Evolutionary conservation across 2,329 filamentous ascomycete genomes (phyloP), one percentile per base, ranked within the genome.

Genomic region (Paraphoma chrysanthemicola): DNA sequence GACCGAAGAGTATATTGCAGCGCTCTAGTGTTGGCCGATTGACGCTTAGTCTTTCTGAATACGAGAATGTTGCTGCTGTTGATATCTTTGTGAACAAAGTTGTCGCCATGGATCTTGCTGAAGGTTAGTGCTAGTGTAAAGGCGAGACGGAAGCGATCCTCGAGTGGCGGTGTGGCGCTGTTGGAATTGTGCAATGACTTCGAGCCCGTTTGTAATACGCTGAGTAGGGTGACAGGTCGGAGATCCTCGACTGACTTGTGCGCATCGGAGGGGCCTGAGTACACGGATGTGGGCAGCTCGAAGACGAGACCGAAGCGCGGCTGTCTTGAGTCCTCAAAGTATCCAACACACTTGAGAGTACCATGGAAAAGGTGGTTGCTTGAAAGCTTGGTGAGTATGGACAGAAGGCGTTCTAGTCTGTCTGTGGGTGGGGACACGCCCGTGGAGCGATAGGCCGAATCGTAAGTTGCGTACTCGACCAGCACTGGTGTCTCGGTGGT

Each of bases 71-170:
- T 91, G 41, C 81, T 84, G 62, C 87, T 87, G 46, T 85, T 80
- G 30, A 94, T 83, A 64, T 90, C 89, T 4, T 90, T 89, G 72
- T 93, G 91, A 6, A 83, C 85, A 50, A 92, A 85, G 12, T 87
- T 86, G 41, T 88, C 83, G 2, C 85, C 83, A 69, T 93, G 90
- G 73, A 93, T 81, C 62, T 90, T 88, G 67, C 90, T 91, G 33
- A 93, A 83, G 3, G 90, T 90, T 61, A 88, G 88, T 31, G 86
- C 86, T 3, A 93, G 80, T 62, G 91, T 91, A 51, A 90, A 83
- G 3, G 90, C 90, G 48, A 94, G 81, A 12, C 88, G 85, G 68
- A 92, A 93, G 66, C 91, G 91, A 55, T 89, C 88, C 76, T 94
- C 91, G 0, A 93, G 80, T 36, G 85, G 85, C 17, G 76, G 75